Evolutionary conservation across 371 early-diverging fungal species (phyloP), one percentile per base, ranked within the genome.

Genomic region (Apophysomyces ossiformis): DNA sequence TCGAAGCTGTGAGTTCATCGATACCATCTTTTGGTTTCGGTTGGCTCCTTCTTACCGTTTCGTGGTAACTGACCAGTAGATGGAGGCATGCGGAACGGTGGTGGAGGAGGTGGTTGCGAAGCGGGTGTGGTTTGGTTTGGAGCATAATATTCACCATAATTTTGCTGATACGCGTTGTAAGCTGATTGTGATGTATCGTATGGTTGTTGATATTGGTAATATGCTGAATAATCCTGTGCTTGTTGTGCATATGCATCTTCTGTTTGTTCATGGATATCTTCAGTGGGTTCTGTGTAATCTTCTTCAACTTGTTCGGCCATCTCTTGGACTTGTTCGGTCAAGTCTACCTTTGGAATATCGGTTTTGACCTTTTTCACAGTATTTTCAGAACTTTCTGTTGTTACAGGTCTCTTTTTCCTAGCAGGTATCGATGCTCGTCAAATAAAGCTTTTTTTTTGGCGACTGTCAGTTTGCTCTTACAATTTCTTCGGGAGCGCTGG

Each of bases 101-200:
- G 21, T 21, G 54, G 54, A 9, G 54, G 54, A 0, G 54, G 21
- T 50, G 54, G 18, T 21, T 50, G 54, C 21, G 21, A n/a, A 50
- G 18, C 21, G 11, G 54, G 21, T n/a, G n/a, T 16, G 54, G n/a
- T 50, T 2, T 50, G 54, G 21, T 50, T n/a, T 11, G 54, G 54
- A 50, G 54, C 54, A 11, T n/a, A 50, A 50, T 50, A 50, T 4
- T n/a, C 16, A 21, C 21, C 54, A 50, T 50, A 50, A 50, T 50
- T 50, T 50, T 50, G 54, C 21, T 50, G 54, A 21, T 18, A 50
- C 21, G 16, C 5, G 5, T 11, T 32, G 9, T 50, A 50, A 7
- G 21, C 18, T 21, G 54, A 26, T 50, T 50, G 54, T 1, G 54
- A 16, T 50, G n/a, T 9, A 26, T 50, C 5, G 54, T 50, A 50